Conservation (phyloP, 176 grass and related monocot species). For the Cenchrus americanus region DNA sequence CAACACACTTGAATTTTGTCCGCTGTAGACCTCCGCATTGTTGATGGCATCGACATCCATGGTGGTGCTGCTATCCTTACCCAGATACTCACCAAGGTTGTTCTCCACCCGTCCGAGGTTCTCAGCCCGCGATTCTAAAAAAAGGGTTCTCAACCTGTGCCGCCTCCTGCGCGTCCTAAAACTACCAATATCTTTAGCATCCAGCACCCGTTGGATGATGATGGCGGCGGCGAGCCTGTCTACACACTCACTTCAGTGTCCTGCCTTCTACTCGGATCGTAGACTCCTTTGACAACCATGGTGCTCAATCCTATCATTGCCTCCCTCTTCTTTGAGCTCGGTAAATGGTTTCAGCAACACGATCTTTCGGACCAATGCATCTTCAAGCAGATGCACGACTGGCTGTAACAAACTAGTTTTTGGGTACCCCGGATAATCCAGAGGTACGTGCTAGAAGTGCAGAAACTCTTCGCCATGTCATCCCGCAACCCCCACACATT, state of each 20-base stretch:
- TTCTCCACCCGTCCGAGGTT: background rate
- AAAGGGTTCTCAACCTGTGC: background rate
- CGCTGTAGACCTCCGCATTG: background rate
- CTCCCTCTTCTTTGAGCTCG: background rate
- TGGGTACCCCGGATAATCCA: too few species aligned
- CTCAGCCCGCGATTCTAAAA: too few species aligned
- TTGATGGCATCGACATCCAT: background rate
- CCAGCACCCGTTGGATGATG: background rate
- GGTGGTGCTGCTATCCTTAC: background rate
- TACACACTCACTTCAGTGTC: background rate
- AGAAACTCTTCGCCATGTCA: too few species aligned
- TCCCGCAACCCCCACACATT: too few species aligned
- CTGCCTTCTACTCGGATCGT: background rate
- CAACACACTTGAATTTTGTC: background rate
- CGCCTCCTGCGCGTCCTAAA: background rate
- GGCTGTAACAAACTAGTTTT: background rate
- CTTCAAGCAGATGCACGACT: background rate
- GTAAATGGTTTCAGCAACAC: background rate
- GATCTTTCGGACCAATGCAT: background rate
- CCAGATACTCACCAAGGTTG: constrained; percentile 1
- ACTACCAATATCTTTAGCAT: constrained; percentile 1
- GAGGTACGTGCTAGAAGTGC: too few species aligned
- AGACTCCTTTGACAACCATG: background rate
- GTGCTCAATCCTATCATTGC: background rate
- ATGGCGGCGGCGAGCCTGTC: background rate